phyloP scores from a whole-genome alignment of 768 basidiomycete genomes.

The Xerocomellus chrysenteron region DNA sequence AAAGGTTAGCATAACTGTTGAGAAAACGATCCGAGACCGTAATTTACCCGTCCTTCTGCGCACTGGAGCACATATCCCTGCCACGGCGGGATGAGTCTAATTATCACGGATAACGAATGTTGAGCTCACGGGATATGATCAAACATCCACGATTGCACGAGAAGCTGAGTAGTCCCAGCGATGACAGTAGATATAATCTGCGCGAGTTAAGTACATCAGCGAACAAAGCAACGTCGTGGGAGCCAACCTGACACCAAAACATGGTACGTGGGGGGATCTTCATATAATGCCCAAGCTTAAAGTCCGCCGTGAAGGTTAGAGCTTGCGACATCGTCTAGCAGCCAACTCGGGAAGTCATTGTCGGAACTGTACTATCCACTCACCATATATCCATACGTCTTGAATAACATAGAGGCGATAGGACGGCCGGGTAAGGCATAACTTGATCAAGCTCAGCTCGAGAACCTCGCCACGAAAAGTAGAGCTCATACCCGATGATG shows the following conservation, averaged over 20 bases:
- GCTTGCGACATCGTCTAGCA: constrained; percentile 42
- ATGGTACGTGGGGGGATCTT: constrained; percentile 66
- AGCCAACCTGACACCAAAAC: constrained; percentile 63
- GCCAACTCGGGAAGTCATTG: neutral
- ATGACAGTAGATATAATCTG: constrained; percentile 63
- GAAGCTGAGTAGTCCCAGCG: constrained; percentile 71
- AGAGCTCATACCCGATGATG: constrained; percentile 54
- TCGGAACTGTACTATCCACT: neutral
- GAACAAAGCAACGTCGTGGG: neutral
- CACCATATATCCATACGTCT: constrained; percentile 75
- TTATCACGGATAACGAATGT: neutral
- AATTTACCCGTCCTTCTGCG: constrained; percentile 41
- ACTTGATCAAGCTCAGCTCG: constrained; percentile 13
- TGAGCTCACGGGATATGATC: constrained; percentile 49
- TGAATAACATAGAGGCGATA: constrained; percentile 84
- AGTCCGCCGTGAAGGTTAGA: constrained; percentile 66
- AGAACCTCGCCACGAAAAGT: neutral
- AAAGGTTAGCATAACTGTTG: neutral
- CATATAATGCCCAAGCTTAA: constrained; percentile 75
- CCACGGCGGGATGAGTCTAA: neutral
- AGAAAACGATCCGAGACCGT: neutral
- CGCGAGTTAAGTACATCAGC: neutral
- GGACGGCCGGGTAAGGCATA: constrained; percentile 77
- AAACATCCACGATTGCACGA: constrained; percentile 77
- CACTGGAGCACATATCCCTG: constrained; percentile 46